These are phyloP conservation scores for Juncus effusus DNA, from an alignment of 176 grass and related monocot species.

Conservation along the genomic window DNA sequence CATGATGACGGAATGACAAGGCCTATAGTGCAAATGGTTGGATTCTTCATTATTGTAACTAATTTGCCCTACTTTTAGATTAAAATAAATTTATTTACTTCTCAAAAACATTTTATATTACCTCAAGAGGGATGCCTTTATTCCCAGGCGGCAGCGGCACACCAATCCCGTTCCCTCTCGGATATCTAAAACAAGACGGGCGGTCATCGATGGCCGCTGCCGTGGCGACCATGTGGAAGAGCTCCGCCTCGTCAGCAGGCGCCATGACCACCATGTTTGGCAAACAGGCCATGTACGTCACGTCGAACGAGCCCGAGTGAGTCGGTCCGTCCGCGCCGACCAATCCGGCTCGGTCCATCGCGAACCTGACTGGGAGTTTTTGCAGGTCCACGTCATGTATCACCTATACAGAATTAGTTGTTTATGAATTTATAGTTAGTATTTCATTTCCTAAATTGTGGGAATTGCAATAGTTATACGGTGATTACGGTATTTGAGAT, in stretches of 20 bases:
- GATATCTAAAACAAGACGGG: conserved; percentile 84
- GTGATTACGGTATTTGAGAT: neutral
- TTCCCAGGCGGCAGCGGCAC: conserved; percentile 63
- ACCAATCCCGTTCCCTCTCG: conserved; percentile 82
- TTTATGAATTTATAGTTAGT: too few species aligned
- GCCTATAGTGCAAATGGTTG: too few species aligned
- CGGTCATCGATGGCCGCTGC: conserved; percentile 86
- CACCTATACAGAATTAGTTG: conserved; percentile 33
- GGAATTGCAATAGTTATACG: neutral
- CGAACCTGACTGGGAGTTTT: conserved; percentile 88
- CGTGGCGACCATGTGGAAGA: conserved; percentile 95
- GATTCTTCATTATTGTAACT: too few species aligned
- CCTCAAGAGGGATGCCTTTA: conserved; percentile 84
- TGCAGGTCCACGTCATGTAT: conserved; percentile 94
- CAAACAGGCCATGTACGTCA: conserved; percentile 94
- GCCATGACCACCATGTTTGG: conserved; percentile 99
- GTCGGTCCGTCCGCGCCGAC: conserved; percentile 93
- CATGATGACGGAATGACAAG: too few species aligned
- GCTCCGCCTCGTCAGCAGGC: conserved; percentile 87
- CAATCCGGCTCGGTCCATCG: conserved; percentile 89
- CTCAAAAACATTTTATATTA: neutral
- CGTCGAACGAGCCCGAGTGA: conserved; percentile 86
- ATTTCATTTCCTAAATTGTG: too few species aligned
- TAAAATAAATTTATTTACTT: too few species aligned
- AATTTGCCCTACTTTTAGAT: too few species aligned